Evolutionary conservation across 176 grass and related monocot species (phyloP).

Genomic region (Hyparrhenia diplandra): DNA sequence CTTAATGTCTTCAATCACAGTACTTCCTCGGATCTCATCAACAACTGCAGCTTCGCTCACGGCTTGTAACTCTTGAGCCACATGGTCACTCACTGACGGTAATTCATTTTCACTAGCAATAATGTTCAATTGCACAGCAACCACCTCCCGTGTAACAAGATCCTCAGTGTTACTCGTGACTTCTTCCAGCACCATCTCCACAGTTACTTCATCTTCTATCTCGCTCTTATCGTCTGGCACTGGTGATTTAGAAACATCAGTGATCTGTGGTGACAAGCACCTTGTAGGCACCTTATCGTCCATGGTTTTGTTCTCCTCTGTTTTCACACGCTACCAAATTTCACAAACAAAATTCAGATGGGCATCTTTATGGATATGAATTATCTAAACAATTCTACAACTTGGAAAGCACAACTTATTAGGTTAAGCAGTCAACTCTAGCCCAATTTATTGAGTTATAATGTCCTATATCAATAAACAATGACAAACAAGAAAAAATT

Average conservation of each 20-base stretch:
- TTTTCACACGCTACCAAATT: neutral
- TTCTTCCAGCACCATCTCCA: neutral
- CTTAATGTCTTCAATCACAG: neutral
- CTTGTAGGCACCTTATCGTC: neutral
- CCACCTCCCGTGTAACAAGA: neutral
- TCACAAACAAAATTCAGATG: neutral
- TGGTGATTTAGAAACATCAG: neutral
- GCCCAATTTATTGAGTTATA: neutral
- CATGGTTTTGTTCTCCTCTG: neutral
- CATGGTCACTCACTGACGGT: neutral
- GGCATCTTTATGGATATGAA: neutral
- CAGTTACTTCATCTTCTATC: neutral
- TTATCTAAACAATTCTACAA: neutral
- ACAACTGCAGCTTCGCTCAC: neutral
- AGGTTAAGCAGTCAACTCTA: neutral
- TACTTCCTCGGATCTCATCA: neutral
- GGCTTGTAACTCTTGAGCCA: neutral
- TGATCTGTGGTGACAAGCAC: neutral
- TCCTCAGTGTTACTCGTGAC: neutral
- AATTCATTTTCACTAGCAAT: neutral
- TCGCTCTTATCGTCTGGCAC: neutral
- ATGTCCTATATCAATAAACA: neutral
- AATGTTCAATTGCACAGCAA: neutral
- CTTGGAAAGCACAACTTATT: neutral
- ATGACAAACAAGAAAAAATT: neutral